phyloP scores from a whole-genome alignment of 2,329 filamentous ascomycete species.

The Penicillium sp. region DNA sequence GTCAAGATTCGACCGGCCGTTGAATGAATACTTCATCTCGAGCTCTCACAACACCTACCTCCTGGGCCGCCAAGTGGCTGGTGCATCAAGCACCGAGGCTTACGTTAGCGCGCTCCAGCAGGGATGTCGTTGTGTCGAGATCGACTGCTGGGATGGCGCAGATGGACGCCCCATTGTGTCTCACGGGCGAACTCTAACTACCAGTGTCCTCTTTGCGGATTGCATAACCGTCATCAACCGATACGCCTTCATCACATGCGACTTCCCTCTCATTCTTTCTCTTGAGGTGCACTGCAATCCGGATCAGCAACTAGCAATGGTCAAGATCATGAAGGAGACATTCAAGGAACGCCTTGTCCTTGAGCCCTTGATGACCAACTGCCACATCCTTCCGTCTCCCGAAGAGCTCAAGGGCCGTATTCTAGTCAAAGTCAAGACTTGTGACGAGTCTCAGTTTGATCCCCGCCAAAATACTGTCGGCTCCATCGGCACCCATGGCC shows the following conservation, averaged over 20 bases:
- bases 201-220: slow-evolving; percentile 82
- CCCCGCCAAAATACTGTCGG: slow-evolving; percentile 42
- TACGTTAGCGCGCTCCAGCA: slow-evolving; percentile 86
- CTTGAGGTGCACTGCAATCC: slow-evolving; percentile 91
- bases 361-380: slow-evolving; percentile 68
- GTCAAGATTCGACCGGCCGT: slow-evolving; percentile 70
- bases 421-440: slow-evolving; percentile 91
- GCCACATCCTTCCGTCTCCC: slow-evolving; percentile 73
- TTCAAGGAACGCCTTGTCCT: slow-evolving; percentile 79
- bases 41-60: slow-evolving; percentile 99
- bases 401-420: slow-evolving; percentile 80
- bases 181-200: slow-evolving; percentile 86
- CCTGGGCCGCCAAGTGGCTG: slow-evolving; percentile 82
- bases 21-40: slow-evolving; percentile 97
- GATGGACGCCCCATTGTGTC: slow-evolving; percentile 86
- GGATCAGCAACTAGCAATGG: slow-evolving; percentile 82
- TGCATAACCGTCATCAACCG: slow-evolving; percentile 91
- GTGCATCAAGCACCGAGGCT: slow-evolving; percentile 87
- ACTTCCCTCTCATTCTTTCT: slow-evolving; percentile 88
- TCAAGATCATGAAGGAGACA: slow-evolving; percentile 78
- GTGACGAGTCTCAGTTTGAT: slow-evolving; percentile 54
- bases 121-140: slow-evolving; percentile 91
- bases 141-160: slow-evolving; percentile 95
- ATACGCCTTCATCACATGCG: slow-evolving; percentile 86
- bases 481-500: slow-evolving; percentile 40